Base-by-base conservation (phyloP, 2,329 filamentous ascomycete genomes). In the Tympanopsis confertula region DNA sequence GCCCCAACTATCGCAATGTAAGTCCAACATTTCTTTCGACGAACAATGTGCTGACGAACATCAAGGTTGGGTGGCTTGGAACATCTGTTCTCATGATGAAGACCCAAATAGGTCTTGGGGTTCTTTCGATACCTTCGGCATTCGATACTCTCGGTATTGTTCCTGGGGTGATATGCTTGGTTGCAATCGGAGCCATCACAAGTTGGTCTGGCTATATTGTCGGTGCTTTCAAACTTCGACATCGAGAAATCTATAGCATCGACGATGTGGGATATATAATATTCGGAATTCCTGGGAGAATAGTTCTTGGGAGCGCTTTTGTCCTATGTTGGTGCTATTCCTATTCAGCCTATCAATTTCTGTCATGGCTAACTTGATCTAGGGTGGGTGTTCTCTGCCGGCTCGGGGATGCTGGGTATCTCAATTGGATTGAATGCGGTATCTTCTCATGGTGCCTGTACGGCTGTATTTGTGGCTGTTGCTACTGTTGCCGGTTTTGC, bases 381-480 rank as follows among this genome's bases (percentile, higher is more conserved):
- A 26, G 22, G n/a, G 7, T 26, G 22, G 22, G 30, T 33, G 15
- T 13, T 33, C 15, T 10, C 17, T 17, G 7, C 30, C 30, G 12
- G 12, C 7, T 33, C 30, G 10, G 30, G 30, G 7, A 33, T 33
- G 12, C 12, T 33, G 10, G 15, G 30, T 18, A 7, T 33, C 30
- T 33, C 30, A 15, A 18, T 18, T 13, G 30, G 10, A 12, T 33
- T 33, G 7, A 33, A 33, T 18, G 30, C 30, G 17, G 12, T 33
- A 7, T 33, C 30, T 7, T 7, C 12, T 10, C 30, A 33, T 17
- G 12, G 12, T 13, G 17, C 15, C 7, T 33, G 30, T 15, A 56
- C 49, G 5, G 51, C 52, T 18, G 37, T 45, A 5, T 55, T 50
- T 19, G 41, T 46, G 15, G 48, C 43, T n/a, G 40, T 56, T 5